Conservation (phyloP, 257 asterid genomes). For the Sherardia arvensis region DNA sequence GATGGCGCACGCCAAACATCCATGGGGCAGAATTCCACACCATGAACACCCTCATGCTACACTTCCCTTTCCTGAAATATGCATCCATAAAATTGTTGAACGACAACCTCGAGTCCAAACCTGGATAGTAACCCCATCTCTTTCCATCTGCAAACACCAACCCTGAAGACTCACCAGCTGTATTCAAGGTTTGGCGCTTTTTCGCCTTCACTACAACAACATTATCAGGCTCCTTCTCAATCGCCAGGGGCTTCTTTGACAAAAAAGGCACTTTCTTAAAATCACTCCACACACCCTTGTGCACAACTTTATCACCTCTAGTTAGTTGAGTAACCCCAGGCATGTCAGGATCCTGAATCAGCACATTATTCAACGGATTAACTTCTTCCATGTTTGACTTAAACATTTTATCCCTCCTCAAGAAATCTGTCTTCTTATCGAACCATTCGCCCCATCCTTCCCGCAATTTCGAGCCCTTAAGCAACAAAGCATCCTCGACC, state of each 20-base stretch:
- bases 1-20: conserved; percentile 87
- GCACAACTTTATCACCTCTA: conserved; percentile 66
- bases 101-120: conserved; percentile 53
- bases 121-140: conserved; percentile 96
- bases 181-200: conserved; percentile 50
- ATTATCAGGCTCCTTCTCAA: conserved; percentile 25
- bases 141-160: conserved; percentile 69
- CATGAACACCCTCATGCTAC: conserved; percentile 69
- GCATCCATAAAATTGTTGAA: conserved; percentile 73
- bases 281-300: conserved; percentile 57
- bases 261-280: conserved; percentile 53
- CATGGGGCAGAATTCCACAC: conserved; percentile 99
- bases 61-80: conserved; percentile 64
- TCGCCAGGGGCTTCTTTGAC: conserved; percentile 48
- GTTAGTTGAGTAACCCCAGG: conserved; percentile 59
- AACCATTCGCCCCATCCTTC: conserved; percentile 99
- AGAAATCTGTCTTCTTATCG: conserved; percentile 77
- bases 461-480: conserved; percentile 81
- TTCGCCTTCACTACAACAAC: conserved; percentile 17
- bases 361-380: conserved; percentile 74
- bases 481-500: conserved; percentile 72
- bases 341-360: conserved; percentile 91
- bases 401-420: conserved; percentile 82
- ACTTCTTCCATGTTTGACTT: conserved; percentile 67
- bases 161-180: conserved; percentile 32